A percentile compares a stretch with the other conserved stretches of the same genome.
These are phyloP conservation scores for Pyrrhoderma noxium DNA, from an alignment of 1,284 basidiomycete species.

Conservation along the genomic window DNA sequence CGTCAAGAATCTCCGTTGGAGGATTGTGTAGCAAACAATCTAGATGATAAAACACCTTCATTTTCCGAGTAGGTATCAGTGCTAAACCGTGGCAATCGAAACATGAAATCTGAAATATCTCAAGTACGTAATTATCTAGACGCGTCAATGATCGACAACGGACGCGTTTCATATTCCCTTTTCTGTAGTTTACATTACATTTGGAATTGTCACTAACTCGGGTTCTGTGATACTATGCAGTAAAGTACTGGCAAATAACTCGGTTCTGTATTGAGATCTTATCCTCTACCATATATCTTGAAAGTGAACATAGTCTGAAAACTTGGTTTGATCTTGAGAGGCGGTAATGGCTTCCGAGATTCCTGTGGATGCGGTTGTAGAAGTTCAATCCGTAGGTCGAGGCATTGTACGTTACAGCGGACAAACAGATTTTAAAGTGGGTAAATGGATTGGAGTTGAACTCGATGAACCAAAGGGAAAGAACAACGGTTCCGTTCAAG, in stretches of 20 bases:
- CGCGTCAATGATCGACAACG: neutral
- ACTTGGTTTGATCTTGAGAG: neutral
- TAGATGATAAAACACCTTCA: slow-evolving; percentile 17
- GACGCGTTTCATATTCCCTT: neutral
- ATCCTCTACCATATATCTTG: too few relatives aligned
- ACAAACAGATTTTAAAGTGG: slow-evolving; percentile 75
- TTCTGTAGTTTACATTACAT: neutral
- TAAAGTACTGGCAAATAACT: too few relatives aligned
- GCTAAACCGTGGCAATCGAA: too few relatives aligned
- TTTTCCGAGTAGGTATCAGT: neutral
- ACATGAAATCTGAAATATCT: neutral
- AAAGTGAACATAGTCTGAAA: too few relatives aligned
- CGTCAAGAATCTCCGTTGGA: slow-evolving; percentile 29
- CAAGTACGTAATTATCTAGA: neutral
- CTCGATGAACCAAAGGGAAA: slow-evolving; percentile 81
- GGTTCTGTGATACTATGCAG: too few relatives aligned
- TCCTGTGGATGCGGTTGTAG: slow-evolving; percentile 59
- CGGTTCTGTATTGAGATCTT: too few relatives aligned
- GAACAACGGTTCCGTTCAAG: slow-evolving; percentile 91
- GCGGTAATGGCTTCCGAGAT: slow-evolving; percentile 28
- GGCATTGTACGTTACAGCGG: slow-evolving; percentile 88
- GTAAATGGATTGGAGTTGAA: slow-evolving; percentile 95
- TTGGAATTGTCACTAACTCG: neutral
- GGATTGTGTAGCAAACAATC: slow-evolving; percentile 27
- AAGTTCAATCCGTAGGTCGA: slow-evolving; percentile 61